Evolutionary conservation across 106 monocot species (phyloP), one percentile per base, ranked within the genome.

Genomic region (Iris macrosiphon): DNA sequence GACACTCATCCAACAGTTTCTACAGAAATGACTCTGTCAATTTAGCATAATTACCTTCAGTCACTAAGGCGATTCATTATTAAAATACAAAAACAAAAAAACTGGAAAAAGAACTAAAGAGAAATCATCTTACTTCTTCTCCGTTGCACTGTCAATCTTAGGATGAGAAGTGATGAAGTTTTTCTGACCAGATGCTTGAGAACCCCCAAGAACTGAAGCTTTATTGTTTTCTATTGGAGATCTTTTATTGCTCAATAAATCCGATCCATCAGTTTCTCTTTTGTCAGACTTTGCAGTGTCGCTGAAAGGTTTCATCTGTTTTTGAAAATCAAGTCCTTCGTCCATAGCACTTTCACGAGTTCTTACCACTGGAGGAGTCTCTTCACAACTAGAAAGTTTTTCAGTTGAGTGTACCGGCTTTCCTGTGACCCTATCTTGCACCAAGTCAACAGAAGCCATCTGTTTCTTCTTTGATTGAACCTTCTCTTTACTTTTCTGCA

Each of bases 111-210:
- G 38, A 22, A 11, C 13, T 12, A 26, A 40, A 19, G 57, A 15
- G 17, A 19, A 13, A 23, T n/a, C n/a, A n/a, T 35, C n/a, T 67
- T 67, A 67, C 67, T 49, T 57, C 15, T 67, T 67, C 43, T 24
- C 43, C 40, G 48, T 58, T 57, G 48, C 57, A 49, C 10, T 28
- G 11, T 43, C 34, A 27, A 67, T 58, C 40, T 67, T 67, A 0
- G 67, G 67, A 49, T 18, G 38, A 29, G 67, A 45, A 49, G 25
- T 67, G 16, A 29, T 20, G 21, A 49, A 15, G 12, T 49, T 20
- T 49, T 67, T 67, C n/a, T 1, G 35, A 14, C 3, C 26, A 13
- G 29, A 55, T 20, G 16, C 32, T 23, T 32, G 37, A 40, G 26
- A 30, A 20, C 4, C 29, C 13, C 15, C 30, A 52, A 29, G 6